Base-by-base conservation (phyloP, 768 basidiomycete species). In the Agaricus sinodeliciosus region DNA sequence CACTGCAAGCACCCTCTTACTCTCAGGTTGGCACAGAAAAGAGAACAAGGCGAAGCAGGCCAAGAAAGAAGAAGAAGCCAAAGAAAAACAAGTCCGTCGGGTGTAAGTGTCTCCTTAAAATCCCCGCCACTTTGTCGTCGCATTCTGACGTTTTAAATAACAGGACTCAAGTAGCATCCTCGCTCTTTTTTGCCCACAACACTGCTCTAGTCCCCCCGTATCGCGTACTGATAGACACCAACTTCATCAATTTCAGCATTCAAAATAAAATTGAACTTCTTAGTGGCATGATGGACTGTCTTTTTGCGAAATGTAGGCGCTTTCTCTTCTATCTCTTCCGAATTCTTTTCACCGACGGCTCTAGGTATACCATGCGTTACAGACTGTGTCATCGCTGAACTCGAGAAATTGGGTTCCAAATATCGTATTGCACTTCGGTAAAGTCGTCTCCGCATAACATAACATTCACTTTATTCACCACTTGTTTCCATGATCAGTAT, bases 241-340 rank as follows among this genome's bases (percentile, higher is more conserved):
- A 99, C 67, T 98, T 99, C 61, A 99, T 99, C 77, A 98, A 98
- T 66, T 95, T 98, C 67, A 91, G 87, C 59, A 77, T 99, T 45
- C 96, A 99, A 72, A 99, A 98, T 69, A 96, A 97, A 68, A 72
- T 99, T 58, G 96, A 99, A 67, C 78, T 98, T 50, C 76, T 97
- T 18, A 84, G 86, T 62, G 94, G 90, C n/a, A 97, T 99, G 96
- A 98, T 99, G 96, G 96, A 99, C 64, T 95, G 93, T 63, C 75
- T 98, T 13, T 96, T 91, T 68, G 96, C 96, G 11, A 98, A 99
- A 74, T 97, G 95, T 95, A 59, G 41, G 67, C 42, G 9, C 39
- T 22, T 22, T 11, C 15, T 36, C 44, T 16, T 28, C 19, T 26
- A 43, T n/a, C 22, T 35, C 22, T 16, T 41, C 16, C 25, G 31